These are phyloP conservation scores for Didymella segeticola DNA, from an alignment of 2,329 filamentous ascomycete genomes.

Conservation along the genomic window DNA sequence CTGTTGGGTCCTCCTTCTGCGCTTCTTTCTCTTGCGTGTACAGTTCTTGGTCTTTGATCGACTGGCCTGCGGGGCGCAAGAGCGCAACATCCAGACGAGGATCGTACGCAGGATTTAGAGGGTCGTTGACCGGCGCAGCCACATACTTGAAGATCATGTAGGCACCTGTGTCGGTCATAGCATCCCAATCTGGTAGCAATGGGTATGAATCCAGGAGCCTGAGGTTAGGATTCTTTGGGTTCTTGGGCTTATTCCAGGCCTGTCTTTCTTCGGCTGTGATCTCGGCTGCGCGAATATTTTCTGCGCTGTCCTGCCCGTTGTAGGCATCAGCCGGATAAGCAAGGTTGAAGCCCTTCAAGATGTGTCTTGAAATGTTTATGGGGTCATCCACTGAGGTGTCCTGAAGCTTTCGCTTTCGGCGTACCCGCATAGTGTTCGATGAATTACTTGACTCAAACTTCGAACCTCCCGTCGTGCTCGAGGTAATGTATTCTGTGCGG, in stretches of 20 bases:
- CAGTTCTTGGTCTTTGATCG: slow-evolving; percentile 58
- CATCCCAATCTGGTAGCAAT: slow-evolving; percentile 66
- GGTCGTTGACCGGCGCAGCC: slow-evolving; percentile 61
- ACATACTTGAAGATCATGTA: slow-evolving; percentile 68
- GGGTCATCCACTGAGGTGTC: slow-evolving; percentile 62
- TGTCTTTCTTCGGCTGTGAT: slow-evolving; percentile 61
- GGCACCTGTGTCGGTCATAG: slow-evolving; percentile 63
- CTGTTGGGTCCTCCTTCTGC: slow-evolving; percentile 55
- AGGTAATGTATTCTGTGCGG: slow-evolving; percentile 91
- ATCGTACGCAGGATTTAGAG: slow-evolving; percentile 59
- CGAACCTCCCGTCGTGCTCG: slow-evolving; percentile 50
- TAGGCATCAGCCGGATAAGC: slow-evolving; percentile 69
- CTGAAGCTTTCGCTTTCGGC: slow-evolving; percentile 46
- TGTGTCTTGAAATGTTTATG: slow-evolving; percentile 65
- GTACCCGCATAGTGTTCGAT: slow-evolving; percentile 49
- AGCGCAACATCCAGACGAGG: slow-evolving; percentile 65
- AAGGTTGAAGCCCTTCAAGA: slow-evolving; percentile 69
- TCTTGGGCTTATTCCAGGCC: slow-evolving; percentile 66
- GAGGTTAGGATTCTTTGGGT: slow-evolving; percentile 64
- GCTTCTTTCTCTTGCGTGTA: slow-evolving; percentile 55
- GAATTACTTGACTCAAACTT: slow-evolving; percentile 62
- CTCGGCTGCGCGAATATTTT: slow-evolving; percentile 61
- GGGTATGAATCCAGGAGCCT: slow-evolving; percentile 67
- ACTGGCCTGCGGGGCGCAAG: slow-evolving; percentile 61
- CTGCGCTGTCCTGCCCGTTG: slow-evolving; percentile 69